Base-by-base conservation (phyloP, 139 green algal genomes). In the Prasinococcaceae sp. region DNA sequence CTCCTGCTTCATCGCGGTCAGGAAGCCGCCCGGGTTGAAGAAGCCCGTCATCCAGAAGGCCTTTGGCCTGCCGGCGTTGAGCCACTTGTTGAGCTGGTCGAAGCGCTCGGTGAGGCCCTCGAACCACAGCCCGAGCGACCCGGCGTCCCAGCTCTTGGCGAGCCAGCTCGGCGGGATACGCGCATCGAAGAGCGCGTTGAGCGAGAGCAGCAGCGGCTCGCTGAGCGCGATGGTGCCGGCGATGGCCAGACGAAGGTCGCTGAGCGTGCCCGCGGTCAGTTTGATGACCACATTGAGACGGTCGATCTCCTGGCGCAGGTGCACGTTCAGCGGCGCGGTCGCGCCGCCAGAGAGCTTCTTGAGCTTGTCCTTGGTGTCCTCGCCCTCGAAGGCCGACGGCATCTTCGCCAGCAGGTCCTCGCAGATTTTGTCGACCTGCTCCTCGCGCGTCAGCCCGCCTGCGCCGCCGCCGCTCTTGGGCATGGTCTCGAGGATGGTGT, bases 31-130 rank as follows among this genome's bases (percentile, higher is more conserved):
- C 3, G 83, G 86, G 74, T 96, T 96, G 79, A 93, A 94, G 68
- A 94, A 92, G 37, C 86, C 88, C 19, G 80, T 86, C 51, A 96
- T 67, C 88, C 86, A 94, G 72, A 85, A 93, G 6, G 70, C 76
- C 44, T 86, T 88, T 26, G 86, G 86, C 16, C 82, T 72, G 25
- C 87, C 87, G 35, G 66, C 52, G 63, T 80, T 81, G 35, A 95
- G 68, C 87, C 87, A 96, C 60, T 82, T 82, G 61, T 74, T 63
- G 26, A 96, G 77, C 77, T 96, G 87, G 57, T 93, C 84, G 53
- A 85, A 79, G 17, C 87, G 73, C 61, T 81, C 66, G 51, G 93
- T 68, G 57, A 94, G 63, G 27, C 84, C 86, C 9, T 65, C 75
- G 69, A 92, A 93, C 85, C 85, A 94, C 52, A 78, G 78, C 36